Evolutionary conservation across 108 stramenopile species (phyloP), one percentile per base, ranked within the genome.

Genomic region (Skeletonema costatum): DNA sequence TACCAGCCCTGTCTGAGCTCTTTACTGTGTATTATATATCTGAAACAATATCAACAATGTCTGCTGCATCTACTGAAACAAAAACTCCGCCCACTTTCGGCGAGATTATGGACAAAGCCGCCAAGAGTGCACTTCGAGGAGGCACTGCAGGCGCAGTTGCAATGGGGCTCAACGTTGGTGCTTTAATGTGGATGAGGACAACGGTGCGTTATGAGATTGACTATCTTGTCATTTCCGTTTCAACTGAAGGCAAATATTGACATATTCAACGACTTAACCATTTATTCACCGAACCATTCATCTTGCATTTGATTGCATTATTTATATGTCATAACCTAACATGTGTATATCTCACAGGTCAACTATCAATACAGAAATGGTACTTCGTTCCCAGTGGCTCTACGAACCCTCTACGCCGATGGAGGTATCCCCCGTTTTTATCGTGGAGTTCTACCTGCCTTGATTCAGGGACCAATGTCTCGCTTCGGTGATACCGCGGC

Each of bases 341-440:
- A 36, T 46, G 13, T 77, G 12, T 31, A 60, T 19, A 21, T 46
- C 3, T 21, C 46, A 36, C 69, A 93, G 93, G 80, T 97, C 44
- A 98, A 99, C 86, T 99, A 99, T 80, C 99, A 99, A 90, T 99
- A 98, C 83, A 95, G 99, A 56, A 97, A 97, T 76, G 99, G 99
- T 21, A 89, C 89, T n/a, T 89, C 97, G 29, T 96, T 97, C 50
- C 87, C 87, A 5, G 87, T 83, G 19, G 98, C 98, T 33, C 79
- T 98, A 33, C 68, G 85, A 63, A 87, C 94, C 30, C 78, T 99
- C 35, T 99, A 99, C 81, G 93, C 91, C 11, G 97, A 99, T 81
- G 99, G 99, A 36, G 99, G 99, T 33, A 86, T 98, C 38, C 93
- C 92, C 36, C 90, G 99, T 48, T 98, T 99, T 77, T 99, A 99